These are phyloP conservation scores for Xylaria sp. DNA, from an alignment of 2,329 filamentous ascomycete species.

Conservation along the genomic window DNA sequence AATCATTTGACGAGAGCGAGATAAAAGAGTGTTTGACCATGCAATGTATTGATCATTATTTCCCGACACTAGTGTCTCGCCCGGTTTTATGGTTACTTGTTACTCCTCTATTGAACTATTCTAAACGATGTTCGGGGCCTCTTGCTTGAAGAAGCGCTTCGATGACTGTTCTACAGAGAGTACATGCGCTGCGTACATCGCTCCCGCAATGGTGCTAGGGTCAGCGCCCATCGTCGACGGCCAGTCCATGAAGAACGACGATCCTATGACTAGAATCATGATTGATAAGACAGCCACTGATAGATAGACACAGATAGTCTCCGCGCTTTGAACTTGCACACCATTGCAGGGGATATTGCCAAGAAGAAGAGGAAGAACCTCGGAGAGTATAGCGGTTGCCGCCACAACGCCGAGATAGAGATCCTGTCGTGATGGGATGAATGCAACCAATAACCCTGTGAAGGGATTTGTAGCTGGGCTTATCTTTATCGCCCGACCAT, in stretches of 20 bases:
- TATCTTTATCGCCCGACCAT: conserved; percentile 54
- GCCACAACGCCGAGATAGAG: conserved; percentile 56
- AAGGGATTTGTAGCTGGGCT: conserved; percentile 59
- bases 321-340: conserved; percentile 54
- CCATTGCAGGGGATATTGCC: conserved; percentile 61
- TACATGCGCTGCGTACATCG: conserved; percentile 53
- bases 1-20: background rate
- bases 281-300: conserved; percentile 54
- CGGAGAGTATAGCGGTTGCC: conserved; percentile 57
- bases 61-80: background rate
- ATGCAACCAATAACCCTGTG: conserved; percentile 55
- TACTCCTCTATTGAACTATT: background rate
- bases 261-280: conserved; percentile 56
- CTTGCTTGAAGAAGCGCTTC: conserved; percentile 19
- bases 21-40: background rate
- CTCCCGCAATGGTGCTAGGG: conserved; percentile 58
- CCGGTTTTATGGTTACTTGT: background rate
- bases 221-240: conserved; percentile 59
- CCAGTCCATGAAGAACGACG: conserved; percentile 56
- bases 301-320: conserved; percentile 56
- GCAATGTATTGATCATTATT: conserved; percentile 10
- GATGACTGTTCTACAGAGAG: conserved; percentile 14
- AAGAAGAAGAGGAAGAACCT: conserved; percentile 62
- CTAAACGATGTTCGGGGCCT: conserved; percentile 17
- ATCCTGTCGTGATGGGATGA: conserved; percentile 50